Evolutionary conservation across 495 filamentous ascomycete species (phyloP).

Genomic region (Podospora tetraspora): DNA sequence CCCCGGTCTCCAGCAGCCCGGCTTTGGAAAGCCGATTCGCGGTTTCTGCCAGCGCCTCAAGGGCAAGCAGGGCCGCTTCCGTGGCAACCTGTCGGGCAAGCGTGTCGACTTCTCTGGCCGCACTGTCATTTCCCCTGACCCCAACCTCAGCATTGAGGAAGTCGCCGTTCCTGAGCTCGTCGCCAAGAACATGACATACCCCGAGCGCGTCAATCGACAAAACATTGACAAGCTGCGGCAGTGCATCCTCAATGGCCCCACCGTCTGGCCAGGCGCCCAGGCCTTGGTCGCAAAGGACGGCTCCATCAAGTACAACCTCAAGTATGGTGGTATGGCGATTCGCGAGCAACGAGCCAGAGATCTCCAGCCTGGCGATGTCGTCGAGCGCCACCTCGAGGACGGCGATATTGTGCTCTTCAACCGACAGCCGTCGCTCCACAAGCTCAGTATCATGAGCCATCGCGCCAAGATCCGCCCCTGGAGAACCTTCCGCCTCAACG

Average conservation of each 20-base stretch:
- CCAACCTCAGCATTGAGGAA: constrained; percentile 87
- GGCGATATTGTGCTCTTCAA: constrained; percentile 98
- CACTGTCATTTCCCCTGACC: constrained; percentile 96
- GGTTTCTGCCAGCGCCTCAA: constrained; percentile 94
- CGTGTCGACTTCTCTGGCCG: constrained; percentile 97
- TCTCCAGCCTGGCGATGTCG: constrained; percentile 76
- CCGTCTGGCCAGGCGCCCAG: constrained; percentile 82
- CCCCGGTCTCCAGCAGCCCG: constrained; percentile 74
- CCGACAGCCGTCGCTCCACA: constrained; percentile 94
- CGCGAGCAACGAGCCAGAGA: constrained; percentile 60
- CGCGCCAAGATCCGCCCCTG: constrained; percentile 88
- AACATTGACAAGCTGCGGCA: constrained; percentile 77
- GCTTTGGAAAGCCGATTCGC: constrained; percentile 73
- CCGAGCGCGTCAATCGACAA: constrained; percentile 73
- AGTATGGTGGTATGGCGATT: constrained; percentile 52
- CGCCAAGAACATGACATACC: constrained; percentile 91
- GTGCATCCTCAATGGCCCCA: constrained; percentile 65
- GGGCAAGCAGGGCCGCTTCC: constrained; percentile 94
- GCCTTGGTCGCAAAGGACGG: constrained; percentile 67
- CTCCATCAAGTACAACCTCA: constrained; percentile 62
- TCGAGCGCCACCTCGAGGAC: constrained; percentile 92
- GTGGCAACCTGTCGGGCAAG: constrained; percentile 94
- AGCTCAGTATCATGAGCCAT: constrained; percentile 94
- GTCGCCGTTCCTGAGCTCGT: constrained; percentile 87
- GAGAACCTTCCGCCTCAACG: constrained; percentile 94